Evolutionary conservation across 75 land plant genomes (phyloP), one percentile per base, ranked within the genome.

Genomic region (Selaginella tamariscina): DNA sequence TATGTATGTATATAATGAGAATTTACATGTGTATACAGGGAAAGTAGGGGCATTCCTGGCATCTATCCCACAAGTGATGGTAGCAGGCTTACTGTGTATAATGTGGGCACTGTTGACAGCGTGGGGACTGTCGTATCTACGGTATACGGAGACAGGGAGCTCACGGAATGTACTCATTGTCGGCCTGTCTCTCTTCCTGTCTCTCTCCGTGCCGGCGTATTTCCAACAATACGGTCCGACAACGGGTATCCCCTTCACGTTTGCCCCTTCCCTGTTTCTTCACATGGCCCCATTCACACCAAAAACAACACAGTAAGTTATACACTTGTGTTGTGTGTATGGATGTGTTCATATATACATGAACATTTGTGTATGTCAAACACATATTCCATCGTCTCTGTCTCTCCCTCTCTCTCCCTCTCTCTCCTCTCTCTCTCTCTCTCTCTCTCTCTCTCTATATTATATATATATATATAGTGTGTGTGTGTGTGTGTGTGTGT

Each of bases 161-260:
- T 59, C 62, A 8, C 62, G 62, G n/a, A 59, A 59, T n/a, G 62
- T 59, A 8, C 62, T 59, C 26, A 59, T 59, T n/a, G 62, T 59
- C 21, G 62, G 62, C 18, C 26, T 59, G 8, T 26, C 23, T 2
- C 26, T 59, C 26, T 59, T 59, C 62, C 26, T 23, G 21, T 26
- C 26, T 59, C 26, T 59, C 5, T 59, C 62, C 9, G 62, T 59
- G 26, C 62, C 62, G 2, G 62, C 62, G 26, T 59, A 59, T n/a
- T 59, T 59, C 26, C 62, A 59, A 23, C 62, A 59, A 23, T 59
- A 59, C 21, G 21, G 8, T 8, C 62, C 8, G 26, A n/a, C 26
- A 27, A 23, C 26, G 8, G 62, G n/a, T 8, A 23, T 59, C 26
- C 23, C 5, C 8, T 59, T 59, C 62, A 8, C 8, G 5, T 21